These are phyloP conservation scores for Psidium friedrichsthalianum DNA, from an alignment of 345 rosid species.

Conservation along the genomic window DNA sequence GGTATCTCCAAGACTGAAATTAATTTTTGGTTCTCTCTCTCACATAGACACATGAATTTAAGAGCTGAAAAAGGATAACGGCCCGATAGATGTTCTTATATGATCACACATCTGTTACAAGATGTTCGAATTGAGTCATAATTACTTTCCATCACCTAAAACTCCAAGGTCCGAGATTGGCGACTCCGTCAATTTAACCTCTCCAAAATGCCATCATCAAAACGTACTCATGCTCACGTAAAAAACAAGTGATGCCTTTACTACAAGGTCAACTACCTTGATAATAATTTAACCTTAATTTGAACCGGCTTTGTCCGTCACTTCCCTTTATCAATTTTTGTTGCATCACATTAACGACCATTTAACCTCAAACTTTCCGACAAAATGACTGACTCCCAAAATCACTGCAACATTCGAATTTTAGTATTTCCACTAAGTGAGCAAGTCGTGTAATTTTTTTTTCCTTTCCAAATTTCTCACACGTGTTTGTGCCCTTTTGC, in stretches of 20 bases:
- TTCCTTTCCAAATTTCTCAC: neutral
- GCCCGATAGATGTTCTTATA: too few relatives aligned
- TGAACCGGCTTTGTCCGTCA: neutral
- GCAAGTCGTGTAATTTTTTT: neutral
- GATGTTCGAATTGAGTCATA: neutral
- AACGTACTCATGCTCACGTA: too few relatives aligned
- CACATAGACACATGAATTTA: neutral
- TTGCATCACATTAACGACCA: neutral
- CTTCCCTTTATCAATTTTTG: neutral
- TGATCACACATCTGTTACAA: rapidly evolving
- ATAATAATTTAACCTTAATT: too few relatives aligned
- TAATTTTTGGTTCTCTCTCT: neutral
- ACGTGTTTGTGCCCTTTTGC: neutral
- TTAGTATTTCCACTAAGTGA: neutral
- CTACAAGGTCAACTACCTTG: too few relatives aligned
- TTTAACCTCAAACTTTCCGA: neutral
- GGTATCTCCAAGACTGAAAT: too few relatives aligned
- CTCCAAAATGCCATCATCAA: too few relatives aligned
- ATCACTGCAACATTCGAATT: neutral
- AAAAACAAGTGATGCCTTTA: too few relatives aligned
- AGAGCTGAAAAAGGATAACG: neutral
- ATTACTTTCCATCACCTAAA: neutral
- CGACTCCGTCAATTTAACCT: too few relatives aligned
- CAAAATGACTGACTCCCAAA: neutral
- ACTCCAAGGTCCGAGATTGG: neutral